Conservation (phyloP, 163 green algal genomes). For the Volvox carteri region DNA sequence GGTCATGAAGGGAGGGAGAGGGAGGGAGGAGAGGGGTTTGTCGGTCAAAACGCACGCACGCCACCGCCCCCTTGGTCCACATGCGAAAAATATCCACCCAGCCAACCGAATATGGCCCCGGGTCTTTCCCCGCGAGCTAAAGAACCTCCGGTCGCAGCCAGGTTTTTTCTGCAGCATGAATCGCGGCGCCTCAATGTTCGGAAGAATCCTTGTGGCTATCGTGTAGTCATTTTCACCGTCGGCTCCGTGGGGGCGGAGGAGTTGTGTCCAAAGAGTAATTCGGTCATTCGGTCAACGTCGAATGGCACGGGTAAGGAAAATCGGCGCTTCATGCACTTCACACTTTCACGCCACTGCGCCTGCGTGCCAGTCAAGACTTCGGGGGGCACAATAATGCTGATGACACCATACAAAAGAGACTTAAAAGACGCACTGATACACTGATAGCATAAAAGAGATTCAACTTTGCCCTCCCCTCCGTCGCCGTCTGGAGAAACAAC, state of each 20-base stretch:
- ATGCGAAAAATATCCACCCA: too few species aligned
- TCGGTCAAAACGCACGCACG: not conserved
- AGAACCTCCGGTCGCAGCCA: too few species aligned
- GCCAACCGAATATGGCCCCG: too few species aligned
- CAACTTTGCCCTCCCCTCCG: not conserved
- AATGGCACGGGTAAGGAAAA: conserved; percentile 39
- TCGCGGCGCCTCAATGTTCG: not conserved
- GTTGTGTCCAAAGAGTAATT: not conserved
- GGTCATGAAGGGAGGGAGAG: not conserved
- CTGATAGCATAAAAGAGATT: not conserved
- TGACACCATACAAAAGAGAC: conserved; percentile 1
- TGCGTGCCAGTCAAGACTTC: not conserved
- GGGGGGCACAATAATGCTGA: not conserved
- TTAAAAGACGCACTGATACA: not conserved
- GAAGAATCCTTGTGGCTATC: not conserved
- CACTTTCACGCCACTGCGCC: not conserved
- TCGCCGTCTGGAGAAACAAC: conserved; percentile 14
- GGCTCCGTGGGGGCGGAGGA: too few species aligned
- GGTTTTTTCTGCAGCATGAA: too few species aligned
- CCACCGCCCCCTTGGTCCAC: not conserved
- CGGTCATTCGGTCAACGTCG: not conserved
- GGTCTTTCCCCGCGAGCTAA: too few species aligned
- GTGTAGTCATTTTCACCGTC: not conserved
- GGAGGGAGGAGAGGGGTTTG: not conserved
- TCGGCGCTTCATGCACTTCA: conserved; percentile 10